Conservation (phyloP, 116 monocot species). For the Zostera marina region DNA sequence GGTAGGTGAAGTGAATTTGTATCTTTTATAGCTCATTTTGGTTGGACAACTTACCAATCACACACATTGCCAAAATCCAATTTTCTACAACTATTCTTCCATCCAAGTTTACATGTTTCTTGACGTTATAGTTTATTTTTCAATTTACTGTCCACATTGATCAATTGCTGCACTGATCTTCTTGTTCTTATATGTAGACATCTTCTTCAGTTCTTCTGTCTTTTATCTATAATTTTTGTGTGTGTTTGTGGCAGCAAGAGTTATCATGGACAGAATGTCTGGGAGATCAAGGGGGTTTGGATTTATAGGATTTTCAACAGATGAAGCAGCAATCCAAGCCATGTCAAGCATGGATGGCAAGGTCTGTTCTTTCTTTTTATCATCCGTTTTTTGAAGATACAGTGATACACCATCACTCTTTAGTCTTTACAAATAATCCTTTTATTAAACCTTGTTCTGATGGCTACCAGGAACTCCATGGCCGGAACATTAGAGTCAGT, state of each 20-base stretch:
- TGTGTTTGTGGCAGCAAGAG: constrained; percentile 18
- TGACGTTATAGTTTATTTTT: too few relatives aligned
- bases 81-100: background rate
- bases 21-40: background rate
- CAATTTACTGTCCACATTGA: too few relatives aligned
- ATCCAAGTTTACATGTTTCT: background rate
- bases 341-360: constrained; percentile 45
- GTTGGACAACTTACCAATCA: too few relatives aligned
- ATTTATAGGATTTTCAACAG: constrained; percentile 28
- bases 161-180: too few relatives aligned
- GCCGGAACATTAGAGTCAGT: constrained; percentile 38
- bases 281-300: constrained; percentile 60
- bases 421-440: background rate
- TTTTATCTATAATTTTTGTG: background rate
- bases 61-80: too few relatives aligned
- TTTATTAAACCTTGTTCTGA: too few relatives aligned
- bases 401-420: background rate
- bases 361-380: constrained; percentile 11
- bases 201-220: background rate
- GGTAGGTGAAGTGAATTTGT: constrained; percentile 16
- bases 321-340: constrained; percentile 28
- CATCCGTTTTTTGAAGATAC: background rate
- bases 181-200: too few relatives aligned
- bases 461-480: constrained; percentile 38
- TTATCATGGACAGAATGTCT: constrained; percentile 39